phyloP scores from a whole-genome alignment of 805 yeast genomes.

The Yamadazyma philogaea region DNA sequence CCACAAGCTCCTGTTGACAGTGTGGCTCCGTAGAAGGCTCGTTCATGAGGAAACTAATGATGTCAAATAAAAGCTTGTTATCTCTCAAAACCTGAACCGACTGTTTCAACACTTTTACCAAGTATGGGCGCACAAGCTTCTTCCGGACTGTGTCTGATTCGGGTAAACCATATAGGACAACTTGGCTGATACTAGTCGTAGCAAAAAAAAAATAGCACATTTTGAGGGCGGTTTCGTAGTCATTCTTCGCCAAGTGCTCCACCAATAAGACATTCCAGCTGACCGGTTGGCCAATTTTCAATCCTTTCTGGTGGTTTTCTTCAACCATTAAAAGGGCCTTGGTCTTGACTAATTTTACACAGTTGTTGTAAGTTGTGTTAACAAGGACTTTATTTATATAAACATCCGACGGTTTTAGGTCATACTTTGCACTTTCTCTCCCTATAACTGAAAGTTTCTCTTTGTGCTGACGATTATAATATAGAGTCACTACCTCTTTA shows the following conservation, averaged over 20 bases:
- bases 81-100: constrained; percentile 44
- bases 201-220: constrained; percentile 52
- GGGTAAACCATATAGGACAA: constrained; percentile 59
- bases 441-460: constrained; percentile 2
- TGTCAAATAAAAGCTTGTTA: constrained; percentile 8
- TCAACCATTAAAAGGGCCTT: constrained; percentile 6
- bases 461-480: neutral
- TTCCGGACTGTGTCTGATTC: constrained; percentile 42
- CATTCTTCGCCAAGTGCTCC: constrained; percentile 43
- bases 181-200: constrained; percentile 42
- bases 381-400: neutral
- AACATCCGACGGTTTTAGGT: neutral
- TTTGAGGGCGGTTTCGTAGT: constrained; percentile 55
- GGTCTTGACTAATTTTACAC: constrained; percentile 11
- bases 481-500: neutral
- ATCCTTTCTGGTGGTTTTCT: constrained; percentile 27
- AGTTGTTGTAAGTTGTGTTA: constrained; percentile 1
- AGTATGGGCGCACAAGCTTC: constrained; percentile 46
- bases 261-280: constrained; percentile 70
- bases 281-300: constrained; percentile 57
- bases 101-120: constrained; percentile 56
- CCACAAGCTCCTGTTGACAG: neutral
- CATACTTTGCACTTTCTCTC: neutral
- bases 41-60: constrained; percentile 1
- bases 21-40: neutral